phyloP scores from a whole-genome alignment of 805 yeast species.

The Pichia membranifaciens region DNA sequence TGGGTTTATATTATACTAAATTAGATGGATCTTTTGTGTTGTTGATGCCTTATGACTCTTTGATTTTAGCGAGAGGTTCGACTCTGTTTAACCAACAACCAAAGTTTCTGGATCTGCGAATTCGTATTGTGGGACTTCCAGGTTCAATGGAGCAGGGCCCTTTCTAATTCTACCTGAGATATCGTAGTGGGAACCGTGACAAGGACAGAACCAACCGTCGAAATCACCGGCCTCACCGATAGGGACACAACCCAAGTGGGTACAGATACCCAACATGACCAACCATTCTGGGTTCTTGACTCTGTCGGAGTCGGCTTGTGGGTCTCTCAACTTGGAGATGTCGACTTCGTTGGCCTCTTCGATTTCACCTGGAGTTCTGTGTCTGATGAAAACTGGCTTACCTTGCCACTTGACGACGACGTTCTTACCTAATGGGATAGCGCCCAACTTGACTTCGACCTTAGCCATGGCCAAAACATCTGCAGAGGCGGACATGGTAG shows the following conservation, averaged over 20 bases:
- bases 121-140: conserved; percentile 91
- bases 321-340: conserved; percentile 78
- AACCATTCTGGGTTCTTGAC: conserved; percentile 97
- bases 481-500: conserved; percentile 95
- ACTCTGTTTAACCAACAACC: conserved; percentile 67
- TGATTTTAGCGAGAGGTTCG: too few relatives aligned
- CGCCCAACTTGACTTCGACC: conserved; percentile 91
- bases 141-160: conserved; percentile 99
- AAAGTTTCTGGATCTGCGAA: conserved; percentile 73
- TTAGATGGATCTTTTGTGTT: too few relatives aligned
- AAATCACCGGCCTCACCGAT: conserved; percentile 99
- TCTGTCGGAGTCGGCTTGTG: conserved; percentile 88
- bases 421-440: conserved; percentile 96
- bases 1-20: too few relatives aligned
- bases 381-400: conserved; percentile 99
- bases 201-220: conserved; percentile 99
- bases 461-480: conserved; percentile 99
- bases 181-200: conserved; percentile 99
- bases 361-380: conserved; percentile 90
- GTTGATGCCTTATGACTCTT: too few relatives aligned
- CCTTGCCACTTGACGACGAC: conserved; percentile 99
- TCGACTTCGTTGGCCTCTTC: conserved; percentile 89
- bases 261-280: conserved; percentile 98
- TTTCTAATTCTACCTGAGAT: conserved; percentile 99
- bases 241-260: conserved; percentile 99